Base-by-base conservation (phyloP, 495 filamentous ascomycete genomes). In the Lasiosphaeria hispida region DNA sequence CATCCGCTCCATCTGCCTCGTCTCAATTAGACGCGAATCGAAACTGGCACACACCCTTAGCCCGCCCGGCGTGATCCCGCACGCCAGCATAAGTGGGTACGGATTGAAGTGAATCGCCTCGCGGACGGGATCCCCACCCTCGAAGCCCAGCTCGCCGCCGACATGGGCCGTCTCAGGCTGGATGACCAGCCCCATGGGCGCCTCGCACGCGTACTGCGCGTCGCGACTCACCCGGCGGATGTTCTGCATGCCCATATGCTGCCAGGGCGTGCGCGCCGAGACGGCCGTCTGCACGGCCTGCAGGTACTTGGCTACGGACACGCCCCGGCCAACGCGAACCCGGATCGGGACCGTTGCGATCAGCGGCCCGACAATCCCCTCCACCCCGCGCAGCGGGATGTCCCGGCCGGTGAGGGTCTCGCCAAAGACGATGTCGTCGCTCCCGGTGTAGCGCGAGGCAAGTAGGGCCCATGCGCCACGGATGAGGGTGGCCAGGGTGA, bases 221-320 rank as follows among this genome's bases (percentile, higher is more conserved):
- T 89, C 86, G 0, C 72, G 62, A 62, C 80, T 83, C 37, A 89
- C 73, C 17, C 77, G 75, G 55, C 82, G 75, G 57, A 91, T 91
- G 51, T 87, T 79, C 67, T 88, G 84, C 67, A 91, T 75, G 7
- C 88, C 87, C 64, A 82, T 77, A 47, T 89, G 85, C 67, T 91
- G 81, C 64, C 85, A 83, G 0, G 83, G 76, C 5, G 84, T 82
- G 1, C 80, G 77, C 1, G 72, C 72, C 15, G 83, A 66, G 18
- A 79, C 74, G 11, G 77, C 69, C 38, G 56, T 40, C 48, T 79
- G 75, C 2, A 78, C 44, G 0, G 30, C 19, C 8, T 48, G 8
- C 17, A 65, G 48, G n/a, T 58, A 63, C 3, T 37, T 14, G 10
- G 37, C 36, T 3, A 68, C 45, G n/a, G 58, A n/a, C 39, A 36